Evolutionary conservation across 1,139 yeast species (phyloP).

Genomic region (Sugiyamaella castrensis): DNA sequence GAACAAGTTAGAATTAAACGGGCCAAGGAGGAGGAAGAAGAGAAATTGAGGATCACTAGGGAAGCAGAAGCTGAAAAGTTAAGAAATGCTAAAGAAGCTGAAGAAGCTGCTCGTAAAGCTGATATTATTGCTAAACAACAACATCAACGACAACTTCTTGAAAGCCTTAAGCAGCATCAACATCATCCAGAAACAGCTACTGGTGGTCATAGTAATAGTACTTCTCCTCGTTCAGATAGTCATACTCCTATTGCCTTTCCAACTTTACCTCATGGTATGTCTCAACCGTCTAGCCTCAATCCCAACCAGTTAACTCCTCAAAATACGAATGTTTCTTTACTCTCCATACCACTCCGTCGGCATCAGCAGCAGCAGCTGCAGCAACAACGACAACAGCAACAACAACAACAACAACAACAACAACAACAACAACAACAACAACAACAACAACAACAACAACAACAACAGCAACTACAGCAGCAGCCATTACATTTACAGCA

Average conservation of each 20-base stretch:
- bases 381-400: background rate
- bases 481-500: constrained; percentile 7
- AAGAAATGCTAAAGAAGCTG: background rate
- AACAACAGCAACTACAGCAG: background rate
- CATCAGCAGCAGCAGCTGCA: constrained; percentile 9
- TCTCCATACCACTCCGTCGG: background rate
- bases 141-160: constrained; percentile 24
- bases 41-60: constrained; percentile 17
- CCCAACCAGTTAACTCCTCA: background rate
- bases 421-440: constrained; percentile 2
- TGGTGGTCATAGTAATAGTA: constrained; percentile 4
- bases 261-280: constrained; percentile 16
- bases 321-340: background rate
- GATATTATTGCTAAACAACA: constrained; percentile 21
- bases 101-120: constrained; percentile 17
- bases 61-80: constrained; percentile 18
- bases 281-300: constrained; percentile 2
- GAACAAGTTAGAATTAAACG: constrained; percentile 21
- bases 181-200: constrained; percentile 12
- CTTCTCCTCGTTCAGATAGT: background rate
- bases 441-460: constrained; percentile 2
- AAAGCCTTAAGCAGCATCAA: constrained; percentile 20
- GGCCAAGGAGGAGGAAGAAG: constrained; percentile 21
- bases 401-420: constrained; percentile 3
- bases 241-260: constrained; percentile 10